phyloP scores from a whole-genome alignment of 2,329 filamentous ascomycete species.

The Fusarium pseudoanthophilum region DNA sequence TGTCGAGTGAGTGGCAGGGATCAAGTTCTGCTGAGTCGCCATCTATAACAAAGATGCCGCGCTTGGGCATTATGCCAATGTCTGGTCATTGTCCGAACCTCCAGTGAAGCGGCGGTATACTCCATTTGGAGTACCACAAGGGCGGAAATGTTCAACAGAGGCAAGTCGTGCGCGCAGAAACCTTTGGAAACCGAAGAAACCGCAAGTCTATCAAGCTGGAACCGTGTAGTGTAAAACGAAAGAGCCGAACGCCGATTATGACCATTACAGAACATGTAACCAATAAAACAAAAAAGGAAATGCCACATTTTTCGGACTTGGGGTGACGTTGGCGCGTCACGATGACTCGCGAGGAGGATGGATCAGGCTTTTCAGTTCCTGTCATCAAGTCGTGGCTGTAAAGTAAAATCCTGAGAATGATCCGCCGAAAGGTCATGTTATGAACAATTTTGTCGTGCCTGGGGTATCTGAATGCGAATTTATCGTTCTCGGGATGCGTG shows the following conservation, averaged over 20 bases:
- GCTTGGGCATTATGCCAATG: not conserved
- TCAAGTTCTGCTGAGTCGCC: slow-evolving; percentile 6
- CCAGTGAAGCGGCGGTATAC: not conserved
- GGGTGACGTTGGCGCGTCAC: not conserved
- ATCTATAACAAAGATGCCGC: slow-evolving; percentile 21
- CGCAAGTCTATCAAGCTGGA: slow-evolving; percentile 43
- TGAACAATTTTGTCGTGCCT: slow-evolving; percentile 52
- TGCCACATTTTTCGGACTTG: slow-evolving; percentile 13
- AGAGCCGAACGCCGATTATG: slow-evolving; percentile 46
- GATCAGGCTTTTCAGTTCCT: not conserved
- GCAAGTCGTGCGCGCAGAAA: slow-evolving; percentile 5
- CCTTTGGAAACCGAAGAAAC: slow-evolving; percentile 34
- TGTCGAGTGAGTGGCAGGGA: slow-evolving; percentile 23
- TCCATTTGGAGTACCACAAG: not conserved
- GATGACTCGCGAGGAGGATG: not conserved
- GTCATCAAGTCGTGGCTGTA: slow-evolving; percentile 28
- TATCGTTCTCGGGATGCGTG: slow-evolving; percentile 49
- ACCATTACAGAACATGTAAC: slow-evolving; percentile 52
- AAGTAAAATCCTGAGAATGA: slow-evolving; percentile 42
- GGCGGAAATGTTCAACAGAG: not conserved
- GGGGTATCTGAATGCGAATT: slow-evolving; percentile 55
- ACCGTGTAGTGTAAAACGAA: slow-evolving; percentile 42
- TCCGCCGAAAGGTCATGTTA: slow-evolving; percentile 45
- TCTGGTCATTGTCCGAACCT: not conserved
- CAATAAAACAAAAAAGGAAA: slow-evolving; percentile 33